These are phyloP conservation scores for Diaporthe velutina DNA, from an alignment of 2,329 filamentous ascomycete genomes.

Conservation along the genomic window DNA sequence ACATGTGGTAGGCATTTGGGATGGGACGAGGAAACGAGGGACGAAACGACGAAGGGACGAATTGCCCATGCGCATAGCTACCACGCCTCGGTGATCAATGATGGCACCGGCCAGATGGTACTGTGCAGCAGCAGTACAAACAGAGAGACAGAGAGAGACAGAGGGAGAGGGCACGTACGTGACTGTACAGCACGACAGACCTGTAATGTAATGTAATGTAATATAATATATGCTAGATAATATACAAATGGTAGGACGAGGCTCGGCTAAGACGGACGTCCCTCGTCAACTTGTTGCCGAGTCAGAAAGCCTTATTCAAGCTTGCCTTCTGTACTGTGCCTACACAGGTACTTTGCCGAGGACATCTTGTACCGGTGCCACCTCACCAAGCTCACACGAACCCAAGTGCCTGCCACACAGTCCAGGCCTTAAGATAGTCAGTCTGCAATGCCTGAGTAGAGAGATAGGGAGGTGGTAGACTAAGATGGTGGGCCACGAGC, in stretches of 20 bases:
- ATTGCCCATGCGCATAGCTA: not conserved
- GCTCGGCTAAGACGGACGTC: conserved; percentile 19
- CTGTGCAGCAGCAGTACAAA: conserved; percentile 6
- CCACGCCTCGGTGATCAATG: conserved; percentile 1
- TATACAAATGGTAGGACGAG: conserved; percentile 14
- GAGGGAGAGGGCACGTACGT: not conserved
- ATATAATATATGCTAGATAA: too few relatives aligned
- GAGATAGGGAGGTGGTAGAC: not conserved
- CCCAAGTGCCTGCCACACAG: not conserved
- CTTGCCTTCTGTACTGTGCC: not conserved
- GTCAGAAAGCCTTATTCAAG: conserved; percentile 1
- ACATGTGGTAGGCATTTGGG: not conserved
- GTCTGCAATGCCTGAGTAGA: not conserved
- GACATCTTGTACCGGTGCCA: not conserved
- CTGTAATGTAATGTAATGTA: conserved; percentile 12
- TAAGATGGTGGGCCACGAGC: not conserved
- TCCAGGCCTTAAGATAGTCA: not conserved
- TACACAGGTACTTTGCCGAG: not conserved
- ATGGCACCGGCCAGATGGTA: conserved; percentile 16
- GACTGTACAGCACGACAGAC: not conserved
- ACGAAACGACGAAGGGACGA: not conserved
- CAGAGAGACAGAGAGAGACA: not conserved
- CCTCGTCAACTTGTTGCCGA: conserved; percentile 15
- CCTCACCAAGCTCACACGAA: not conserved
- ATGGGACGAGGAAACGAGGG: not conserved